Base-by-base conservation (phyloP, 1,284 basidiomycete species). In the Takashimella tepidaria region DNA sequence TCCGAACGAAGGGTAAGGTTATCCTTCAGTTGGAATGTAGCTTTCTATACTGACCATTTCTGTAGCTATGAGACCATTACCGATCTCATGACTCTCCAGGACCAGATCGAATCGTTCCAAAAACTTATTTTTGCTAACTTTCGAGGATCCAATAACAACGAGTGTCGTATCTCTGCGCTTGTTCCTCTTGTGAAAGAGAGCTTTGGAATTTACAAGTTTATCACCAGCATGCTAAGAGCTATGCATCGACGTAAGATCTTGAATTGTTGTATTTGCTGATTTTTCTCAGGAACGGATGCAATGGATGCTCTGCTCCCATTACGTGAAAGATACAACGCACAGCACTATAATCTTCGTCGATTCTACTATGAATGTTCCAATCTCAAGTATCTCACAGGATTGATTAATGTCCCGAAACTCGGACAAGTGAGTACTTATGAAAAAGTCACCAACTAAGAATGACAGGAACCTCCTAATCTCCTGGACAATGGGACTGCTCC, bases 311-410 rank as follows among this genome's bases (percentile, higher is more conserved):
- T 97, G 56, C 87, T 90, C 64, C 91, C 91, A 1, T 78, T 97
- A 20, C 83, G 86, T 47, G 83, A 88, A 67, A 84, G 92, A 45
- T 96, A 87, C 77, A 85, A 83, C 62, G 81, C 87, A 31, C 92
- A 97, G 67, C 92, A 97, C 69, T 86, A 91, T 69, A 86, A 84
- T 62, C 81, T 97, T 6, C 85, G 92, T 59, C 91, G 92, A 72
- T 97, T 95, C 78, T 97, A 96, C 78, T 97, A 96, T 72, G 92
- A 97, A 72, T 97, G 92, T 70, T 93, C 91, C 16, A 96, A 96
- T 76, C 82, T 97, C 62, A 96, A 95, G 73, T 97, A 95, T 73
- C 79, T 97, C 47, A 97, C 92, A 13, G 89, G 91, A 43, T 80
- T 97, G 20, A 95, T 97, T 70, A 97, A 96, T 71, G 92, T 97